These are phyloP conservation scores for Tephrocybe sp. DNA, from an alignment of 768 basidiomycete genomes.

Conservation along the genomic window DNA sequence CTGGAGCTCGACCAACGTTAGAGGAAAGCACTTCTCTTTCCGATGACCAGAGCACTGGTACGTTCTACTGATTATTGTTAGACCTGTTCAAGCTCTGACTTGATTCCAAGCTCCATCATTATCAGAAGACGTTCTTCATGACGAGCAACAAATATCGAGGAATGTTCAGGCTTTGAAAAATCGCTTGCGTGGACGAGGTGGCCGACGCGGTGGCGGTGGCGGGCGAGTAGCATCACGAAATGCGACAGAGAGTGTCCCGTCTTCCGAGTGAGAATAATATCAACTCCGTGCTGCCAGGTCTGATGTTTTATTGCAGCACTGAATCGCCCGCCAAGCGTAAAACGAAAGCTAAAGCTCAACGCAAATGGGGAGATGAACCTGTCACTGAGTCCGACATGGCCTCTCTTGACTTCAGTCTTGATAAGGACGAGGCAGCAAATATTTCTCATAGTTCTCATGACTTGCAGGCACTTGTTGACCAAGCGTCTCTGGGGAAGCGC, in stretches of 20 bases:
- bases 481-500: constrained; percentile 72
- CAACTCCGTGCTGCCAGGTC: not conserved
- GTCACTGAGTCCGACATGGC: constrained; percentile 90
- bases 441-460: constrained; percentile 40
- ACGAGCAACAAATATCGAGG: constrained; percentile 88
- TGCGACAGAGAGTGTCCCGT: constrained; percentile 58
- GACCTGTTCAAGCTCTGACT: not conserved
- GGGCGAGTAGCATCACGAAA: constrained; percentile 47
- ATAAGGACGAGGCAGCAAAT: constrained; percentile 42
- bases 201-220: constrained; percentile 52
- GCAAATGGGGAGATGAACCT: constrained; percentile 89
- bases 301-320: constrained; percentile 39
- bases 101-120: constrained; percentile 41
- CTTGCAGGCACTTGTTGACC: constrained; percentile 62
- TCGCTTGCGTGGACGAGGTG: constrained; percentile 73
- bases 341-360: constrained; percentile 64
- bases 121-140: constrained; percentile 51
- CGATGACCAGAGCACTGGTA: constrained; percentile 62
- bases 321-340: constrained; percentile 63
- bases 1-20: constrained; percentile 33
- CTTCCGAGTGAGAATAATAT: constrained; percentile 61
- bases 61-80: constrained; percentile 13
- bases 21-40: constrained; percentile 50
- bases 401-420: constrained; percentile 81
- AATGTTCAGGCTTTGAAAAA: constrained; percentile 91